Evolutionary conservation across 306 rosid genomes (phyloP), one percentile per base, ranked within the genome.

Genomic region (Hippophae gyantsensis): DNA sequence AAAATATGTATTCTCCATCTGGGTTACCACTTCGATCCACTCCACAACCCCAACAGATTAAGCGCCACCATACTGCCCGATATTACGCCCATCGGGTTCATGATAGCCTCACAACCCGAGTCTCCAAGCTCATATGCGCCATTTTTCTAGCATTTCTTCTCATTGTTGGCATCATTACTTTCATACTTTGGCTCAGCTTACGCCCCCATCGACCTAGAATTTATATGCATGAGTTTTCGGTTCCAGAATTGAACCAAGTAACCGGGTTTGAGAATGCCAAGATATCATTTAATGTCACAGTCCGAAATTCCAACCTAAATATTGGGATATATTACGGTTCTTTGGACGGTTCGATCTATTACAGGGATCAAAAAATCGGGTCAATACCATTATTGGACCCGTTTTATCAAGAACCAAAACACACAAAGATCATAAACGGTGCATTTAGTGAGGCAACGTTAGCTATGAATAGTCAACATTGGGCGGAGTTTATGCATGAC

Each of bases 171-270:
- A n/a, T 87, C 14, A 50, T 83, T 8, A 23, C 66, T 5, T 92
- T 90, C 66, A 85, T 92, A 50, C 70, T 83, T 13, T 92, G 92
- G 92, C 84, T 92, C 54, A 87, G 98, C 67, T 72, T 92, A 3
- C 84, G 96, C 0, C 98, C 98, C 0, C 98, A 92, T 64, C 80
- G 98, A 10, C 98, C 98, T 42, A 77, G 98, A 8, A 68, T 92
- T 56, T 61, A 58, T 32, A 81, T 92, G 69, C 87, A 83, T 8
- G 74, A 72, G 0, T 81, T 92, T 68, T 66, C 77, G 10, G 43
- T 90, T 61, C 76, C 87, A 56, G 90, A 84, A 48, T 63, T 87
- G 74, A 57, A 53, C 62, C 85, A 79, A 44, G 59, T 42, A 0
- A 25, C 69, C 27, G 92, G 95, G 41, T 68, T 78, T 9, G 48